Evolutionary conservation across 768 basidiomycete species (phyloP).

Genomic region (Lactarius pseudohatsudake): DNA sequence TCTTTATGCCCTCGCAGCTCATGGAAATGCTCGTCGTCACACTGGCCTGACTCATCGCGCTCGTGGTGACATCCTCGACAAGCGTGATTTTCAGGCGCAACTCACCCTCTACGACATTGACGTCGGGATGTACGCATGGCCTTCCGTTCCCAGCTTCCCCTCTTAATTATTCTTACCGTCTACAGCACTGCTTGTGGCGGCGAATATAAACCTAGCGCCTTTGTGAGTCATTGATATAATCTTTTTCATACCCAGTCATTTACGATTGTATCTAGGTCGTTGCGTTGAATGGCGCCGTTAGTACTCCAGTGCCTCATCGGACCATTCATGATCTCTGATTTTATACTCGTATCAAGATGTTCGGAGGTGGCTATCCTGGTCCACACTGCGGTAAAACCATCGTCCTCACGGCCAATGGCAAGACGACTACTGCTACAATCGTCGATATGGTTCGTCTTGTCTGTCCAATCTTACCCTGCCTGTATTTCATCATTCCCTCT

Average conservation of each 20-base stretch:
- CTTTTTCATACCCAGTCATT: neutral
- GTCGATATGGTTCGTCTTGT: conserved; percentile 54
- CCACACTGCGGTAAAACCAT: conserved; percentile 64
- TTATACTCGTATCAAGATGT: conserved; percentile 40
- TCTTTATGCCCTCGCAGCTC: conserved; percentile 11
- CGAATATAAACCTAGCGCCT: neutral
- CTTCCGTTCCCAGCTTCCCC: neutral
- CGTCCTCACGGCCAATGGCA: conserved; percentile 60
- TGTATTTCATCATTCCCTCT: neutral
- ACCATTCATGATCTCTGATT: neutral
- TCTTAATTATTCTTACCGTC: neutral
- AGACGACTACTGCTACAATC: conserved; percentile 55
- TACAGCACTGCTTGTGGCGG: conserved; percentile 25
- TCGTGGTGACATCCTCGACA: conserved; percentile 14
- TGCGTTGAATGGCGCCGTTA: conserved; percentile 16
- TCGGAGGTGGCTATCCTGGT: conserved; percentile 60
- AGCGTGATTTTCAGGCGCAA: neutral
- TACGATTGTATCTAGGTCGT: conserved; percentile 15
- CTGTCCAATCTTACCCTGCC: neutral
- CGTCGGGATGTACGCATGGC: conserved; percentile 18
- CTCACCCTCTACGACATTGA: conserved; percentile 24
- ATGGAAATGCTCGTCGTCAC: conserved; percentile 19
- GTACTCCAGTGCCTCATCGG: neutral
- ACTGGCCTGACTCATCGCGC: conserved; percentile 11
- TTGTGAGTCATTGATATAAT: conserved; percentile 6